Conservation (phyloP, 345 rosid species). For the Clausena lansium region DNA sequence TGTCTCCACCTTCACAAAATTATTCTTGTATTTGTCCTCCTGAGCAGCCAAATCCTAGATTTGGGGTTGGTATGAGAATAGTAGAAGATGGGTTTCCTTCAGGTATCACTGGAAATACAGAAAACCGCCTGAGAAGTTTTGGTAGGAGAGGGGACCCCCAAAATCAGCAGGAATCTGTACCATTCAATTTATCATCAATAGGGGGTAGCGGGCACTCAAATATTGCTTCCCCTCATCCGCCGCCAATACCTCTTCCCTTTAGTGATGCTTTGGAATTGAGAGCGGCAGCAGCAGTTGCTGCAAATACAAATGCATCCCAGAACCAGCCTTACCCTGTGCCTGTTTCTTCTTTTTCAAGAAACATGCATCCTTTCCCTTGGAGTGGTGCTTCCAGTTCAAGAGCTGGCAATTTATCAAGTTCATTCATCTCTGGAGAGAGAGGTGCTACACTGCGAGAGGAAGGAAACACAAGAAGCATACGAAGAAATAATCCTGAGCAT, state of each 20-base stretch:
- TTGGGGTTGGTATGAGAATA: conserved; percentile 51
- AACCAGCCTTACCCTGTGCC: conserved; percentile 44
- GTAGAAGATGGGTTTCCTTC: conserved; percentile 44
- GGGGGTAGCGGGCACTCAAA: conserved; percentile 41
- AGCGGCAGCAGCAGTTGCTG: conserved; percentile 27
- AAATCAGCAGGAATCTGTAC: conserved; percentile 51
- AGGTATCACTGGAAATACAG: conserved; percentile 32
- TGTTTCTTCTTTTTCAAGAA: conserved; percentile 50
- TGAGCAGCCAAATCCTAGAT: conserved; percentile 44
- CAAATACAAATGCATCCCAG: conserved; percentile 41
- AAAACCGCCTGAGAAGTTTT: conserved; percentile 34
- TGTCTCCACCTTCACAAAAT: conserved; percentile 49
- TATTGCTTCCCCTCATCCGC: conserved; percentile 38
- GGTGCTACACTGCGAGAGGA: conserved; percentile 47
- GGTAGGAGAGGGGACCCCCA: conserved; percentile 46
- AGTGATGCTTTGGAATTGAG: conserved; percentile 48
- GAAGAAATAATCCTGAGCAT: conserved; percentile 53
- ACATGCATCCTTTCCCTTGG: conserved; percentile 49
- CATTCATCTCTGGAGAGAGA: conserved; percentile 41
- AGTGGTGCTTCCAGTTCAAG: conserved; percentile 50
- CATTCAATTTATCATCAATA: conserved; percentile 42
- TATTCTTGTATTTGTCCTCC: conserved; percentile 37
- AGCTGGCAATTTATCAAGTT: conserved; percentile 41
- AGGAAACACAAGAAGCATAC: conserved; percentile 41
- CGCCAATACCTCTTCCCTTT: conserved; percentile 40